Percentiles rank a stretch among this genome's conserved stretches.
phyloP scores from a whole-genome alignment of 805 yeast species.

The Schwanniomyces polymorphus region DNA sequence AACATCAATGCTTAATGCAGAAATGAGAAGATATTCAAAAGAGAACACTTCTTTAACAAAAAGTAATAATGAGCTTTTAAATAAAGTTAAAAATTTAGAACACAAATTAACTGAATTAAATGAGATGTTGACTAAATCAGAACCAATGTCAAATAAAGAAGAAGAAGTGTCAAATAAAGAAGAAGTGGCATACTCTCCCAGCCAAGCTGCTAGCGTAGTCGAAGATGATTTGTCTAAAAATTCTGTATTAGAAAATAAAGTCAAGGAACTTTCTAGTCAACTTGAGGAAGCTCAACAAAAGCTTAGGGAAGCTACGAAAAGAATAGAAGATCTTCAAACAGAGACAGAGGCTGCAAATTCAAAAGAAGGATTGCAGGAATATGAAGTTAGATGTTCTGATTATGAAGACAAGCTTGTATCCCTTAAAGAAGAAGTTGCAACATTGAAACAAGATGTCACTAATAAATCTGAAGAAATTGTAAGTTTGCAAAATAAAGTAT shows the following conservation, averaged over 20 bases:
- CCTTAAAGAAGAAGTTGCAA: background rate
- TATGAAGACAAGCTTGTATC: background rate
- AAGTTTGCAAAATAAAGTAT: background rate
- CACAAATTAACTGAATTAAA: background rate
- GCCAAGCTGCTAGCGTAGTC: no score
- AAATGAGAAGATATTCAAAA: conserved; percentile 51
- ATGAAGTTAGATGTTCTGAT: background rate
- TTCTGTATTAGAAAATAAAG: conserved; percentile 2
- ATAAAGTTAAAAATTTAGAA: conserved; percentile 7
- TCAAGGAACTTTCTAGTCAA: background rate
- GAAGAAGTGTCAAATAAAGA: no score
- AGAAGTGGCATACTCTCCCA: no score
- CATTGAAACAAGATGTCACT: background rate
- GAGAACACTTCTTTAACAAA: conserved; percentile 22
- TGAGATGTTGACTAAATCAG: background rate
- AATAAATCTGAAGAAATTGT: background rate
- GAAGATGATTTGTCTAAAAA: background rate
- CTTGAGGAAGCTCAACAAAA: background rate
- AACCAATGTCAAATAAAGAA: background rate
- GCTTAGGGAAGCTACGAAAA: background rate
- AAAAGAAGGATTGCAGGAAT: background rate
- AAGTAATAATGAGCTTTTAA: conserved; percentile 2
- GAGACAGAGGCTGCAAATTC: background rate
- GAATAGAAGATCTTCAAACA: background rate
- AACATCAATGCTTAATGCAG: conserved; percentile 60